phyloP scores from a whole-genome alignment of 768 basidiomycete genomes.

The Russula lepida region DNA sequence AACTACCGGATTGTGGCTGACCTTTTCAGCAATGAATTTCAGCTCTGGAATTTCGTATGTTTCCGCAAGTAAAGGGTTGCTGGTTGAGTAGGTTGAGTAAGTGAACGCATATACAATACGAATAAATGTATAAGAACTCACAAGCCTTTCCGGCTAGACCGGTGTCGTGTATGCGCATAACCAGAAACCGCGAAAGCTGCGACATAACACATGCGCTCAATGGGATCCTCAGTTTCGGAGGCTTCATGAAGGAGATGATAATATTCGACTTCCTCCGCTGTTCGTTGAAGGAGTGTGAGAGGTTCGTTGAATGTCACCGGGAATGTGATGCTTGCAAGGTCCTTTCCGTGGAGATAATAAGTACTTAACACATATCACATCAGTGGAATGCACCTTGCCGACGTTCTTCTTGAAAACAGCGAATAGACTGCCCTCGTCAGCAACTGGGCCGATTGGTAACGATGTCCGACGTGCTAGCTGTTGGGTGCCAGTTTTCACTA shows the following conservation, averaged over 20 bases:
- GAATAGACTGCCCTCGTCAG: conserved; percentile 78
- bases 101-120: background rate
- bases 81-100: conserved; percentile 29
- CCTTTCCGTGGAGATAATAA: conserved; percentile 35
- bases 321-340: conserved; percentile 71
- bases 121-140: conserved; percentile 33
- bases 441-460: conserved; percentile 51
- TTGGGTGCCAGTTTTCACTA: background rate
- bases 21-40: conserved; percentile 83
- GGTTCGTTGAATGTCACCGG: conserved; percentile 92
- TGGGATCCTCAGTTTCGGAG: conserved; percentile 44
- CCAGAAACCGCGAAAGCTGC: conserved; percentile 81
- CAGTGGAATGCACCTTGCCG: conserved; percentile 52
- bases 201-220: conserved; percentile 64
- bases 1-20: conserved; percentile 74
- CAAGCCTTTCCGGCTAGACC: conserved; percentile 85
- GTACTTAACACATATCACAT: background rate
- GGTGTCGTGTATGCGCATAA: conserved; percentile 72
- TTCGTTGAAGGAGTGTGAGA: conserved; percentile 69
- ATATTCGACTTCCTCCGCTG: conserved; percentile 82
- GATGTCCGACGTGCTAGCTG: conserved; percentile 41
- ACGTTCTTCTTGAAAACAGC: conserved; percentile 81
- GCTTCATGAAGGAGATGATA: conserved; percentile 60
- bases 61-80: conserved; percentile 83
- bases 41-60: conserved; percentile 79